Percentiles rank a stretch among this genome's conserved stretches.
Conservation (phyloP, 2,329 filamentous ascomycete species). For the Calonectria crousiana region DNA sequence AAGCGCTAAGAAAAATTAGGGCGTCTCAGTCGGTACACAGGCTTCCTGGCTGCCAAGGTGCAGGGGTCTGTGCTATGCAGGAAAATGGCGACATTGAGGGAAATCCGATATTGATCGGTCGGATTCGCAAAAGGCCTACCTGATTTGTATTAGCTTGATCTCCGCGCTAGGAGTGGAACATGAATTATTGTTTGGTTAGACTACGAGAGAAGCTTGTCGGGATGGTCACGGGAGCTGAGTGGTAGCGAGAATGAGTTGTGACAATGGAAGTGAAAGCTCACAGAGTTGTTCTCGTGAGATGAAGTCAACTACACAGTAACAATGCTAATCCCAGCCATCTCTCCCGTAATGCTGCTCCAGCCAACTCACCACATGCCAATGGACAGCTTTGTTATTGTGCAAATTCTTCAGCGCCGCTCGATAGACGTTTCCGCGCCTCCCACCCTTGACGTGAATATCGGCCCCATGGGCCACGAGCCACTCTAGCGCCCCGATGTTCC, state of each 20-base stretch:
- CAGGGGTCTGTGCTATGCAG: neutral
- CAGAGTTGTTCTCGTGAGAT: neutral
- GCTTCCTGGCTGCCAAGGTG: neutral
- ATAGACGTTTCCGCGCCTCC: neutral
- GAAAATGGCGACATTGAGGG: neutral
- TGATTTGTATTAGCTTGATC: neutral
- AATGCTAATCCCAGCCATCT: slow-evolving; percentile 12
- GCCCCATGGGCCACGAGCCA: neutral
- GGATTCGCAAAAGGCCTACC: neutral
- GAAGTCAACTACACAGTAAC: neutral
- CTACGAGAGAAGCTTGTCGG: neutral
- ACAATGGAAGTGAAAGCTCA: no score
- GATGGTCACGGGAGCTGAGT: no score
- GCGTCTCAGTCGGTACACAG: neutral
- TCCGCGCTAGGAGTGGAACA: neutral
- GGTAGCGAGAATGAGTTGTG: neutral
- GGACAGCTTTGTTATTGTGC: neutral
- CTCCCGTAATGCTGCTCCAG: slow-evolving; percentile 3
- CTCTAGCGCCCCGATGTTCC: neutral
- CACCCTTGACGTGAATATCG: slow-evolving; percentile 3
- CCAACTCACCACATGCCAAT: slow-evolving; percentile 1
- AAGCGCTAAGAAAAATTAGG: neutral
- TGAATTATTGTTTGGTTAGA: neutral
- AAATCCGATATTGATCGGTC: neutral
- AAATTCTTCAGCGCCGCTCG: slow-evolving; percentile 1